These are phyloP conservation scores for Candida golubevii DNA, from an alignment of 805 yeast genomes.

Conservation along the genomic window DNA sequence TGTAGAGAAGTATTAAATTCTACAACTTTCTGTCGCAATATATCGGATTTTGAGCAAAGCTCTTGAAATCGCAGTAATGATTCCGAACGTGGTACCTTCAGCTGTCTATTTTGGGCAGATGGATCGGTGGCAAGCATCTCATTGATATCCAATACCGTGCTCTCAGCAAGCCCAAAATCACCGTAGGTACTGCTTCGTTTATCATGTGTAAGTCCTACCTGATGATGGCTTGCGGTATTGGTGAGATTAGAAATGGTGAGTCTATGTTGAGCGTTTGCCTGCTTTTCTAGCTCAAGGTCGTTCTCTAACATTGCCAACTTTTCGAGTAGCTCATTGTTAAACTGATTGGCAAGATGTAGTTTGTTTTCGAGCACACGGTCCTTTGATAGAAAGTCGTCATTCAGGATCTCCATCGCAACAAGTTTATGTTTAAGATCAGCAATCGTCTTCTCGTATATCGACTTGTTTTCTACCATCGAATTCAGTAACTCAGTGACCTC, in stretches of 20 bases:
- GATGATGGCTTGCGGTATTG: constrained; percentile 1
- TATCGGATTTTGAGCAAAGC: constrained; percentile 20
- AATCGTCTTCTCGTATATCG: constrained; percentile 20
- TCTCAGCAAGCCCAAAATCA: constrained; percentile 16
- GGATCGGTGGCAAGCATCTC: constrained; percentile 19
- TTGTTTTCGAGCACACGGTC: constrained; percentile 35
- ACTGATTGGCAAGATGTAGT: constrained; percentile 31
- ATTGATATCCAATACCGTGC: constrained; percentile 15
- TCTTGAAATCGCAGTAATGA: constrained; percentile 32
- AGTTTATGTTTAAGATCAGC: constrained; percentile 25
- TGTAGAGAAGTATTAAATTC: constrained; percentile 12
- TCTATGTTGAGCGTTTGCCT: constrained; percentile 12
- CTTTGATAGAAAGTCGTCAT: constrained; percentile 37
- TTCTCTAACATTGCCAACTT: constrained; percentile 40
- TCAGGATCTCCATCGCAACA: constrained; percentile 39
- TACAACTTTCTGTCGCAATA: constrained; percentile 13
- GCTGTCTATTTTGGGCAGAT: not conserved
- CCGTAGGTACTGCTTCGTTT: constrained; percentile 10
- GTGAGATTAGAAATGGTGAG: constrained; percentile 14
- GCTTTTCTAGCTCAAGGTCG: constrained; percentile 25
- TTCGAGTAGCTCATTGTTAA: constrained; percentile 41
- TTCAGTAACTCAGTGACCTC: constrained; percentile 21
- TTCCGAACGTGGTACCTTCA: constrained; percentile 20
- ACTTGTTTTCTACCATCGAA: constrained; percentile 7
- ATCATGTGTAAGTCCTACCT: constrained; percentile 2